Evolutionary conservation across 257 asterid genomes (phyloP).

Genomic region (Jaltomata sinuosa): DNA sequence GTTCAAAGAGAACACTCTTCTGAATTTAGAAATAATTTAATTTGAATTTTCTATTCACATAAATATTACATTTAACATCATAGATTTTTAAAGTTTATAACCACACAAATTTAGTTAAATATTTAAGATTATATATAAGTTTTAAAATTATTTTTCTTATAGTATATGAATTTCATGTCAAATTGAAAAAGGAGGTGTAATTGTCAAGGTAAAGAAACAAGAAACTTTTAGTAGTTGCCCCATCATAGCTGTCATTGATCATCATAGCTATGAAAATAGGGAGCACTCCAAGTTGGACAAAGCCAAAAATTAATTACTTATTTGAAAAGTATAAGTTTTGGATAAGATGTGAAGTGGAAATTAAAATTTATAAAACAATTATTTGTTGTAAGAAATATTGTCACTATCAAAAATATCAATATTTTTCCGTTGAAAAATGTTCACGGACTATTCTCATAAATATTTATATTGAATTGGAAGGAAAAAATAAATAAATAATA

Average conservation of each 20-base stretch:
- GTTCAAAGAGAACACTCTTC: neutral
- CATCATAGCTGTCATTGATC: neutral
- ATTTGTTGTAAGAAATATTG: neutral
- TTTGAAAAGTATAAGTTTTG: neutral
- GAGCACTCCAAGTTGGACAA: neutral
- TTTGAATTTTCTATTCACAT: neutral
- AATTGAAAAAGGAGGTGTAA: neutral
- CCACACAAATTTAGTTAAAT: no score
- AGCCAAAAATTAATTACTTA: neutral
- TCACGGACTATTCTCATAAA: no score
- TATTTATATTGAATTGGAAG: no score
- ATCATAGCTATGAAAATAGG: neutral
- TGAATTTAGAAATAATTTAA: neutral
- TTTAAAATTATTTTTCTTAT: neutral
- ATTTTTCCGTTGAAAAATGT: no score
- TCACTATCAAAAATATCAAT: no score
- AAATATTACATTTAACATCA: no score
- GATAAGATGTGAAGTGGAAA: neutral
- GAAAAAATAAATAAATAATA: no score
- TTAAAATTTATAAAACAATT: neutral
- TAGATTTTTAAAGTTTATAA: no score
- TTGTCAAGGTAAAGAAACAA: neutral
- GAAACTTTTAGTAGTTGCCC: neutral
- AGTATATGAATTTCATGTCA: neutral
- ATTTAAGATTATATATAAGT: neutral